Percentiles rank a stretch among this genome's conserved stretches.
These are phyloP conservation scores for Leccinum truebloodii DNA, from an alignment of 768 basidiomycete genomes.

Conservation along the genomic window DNA sequence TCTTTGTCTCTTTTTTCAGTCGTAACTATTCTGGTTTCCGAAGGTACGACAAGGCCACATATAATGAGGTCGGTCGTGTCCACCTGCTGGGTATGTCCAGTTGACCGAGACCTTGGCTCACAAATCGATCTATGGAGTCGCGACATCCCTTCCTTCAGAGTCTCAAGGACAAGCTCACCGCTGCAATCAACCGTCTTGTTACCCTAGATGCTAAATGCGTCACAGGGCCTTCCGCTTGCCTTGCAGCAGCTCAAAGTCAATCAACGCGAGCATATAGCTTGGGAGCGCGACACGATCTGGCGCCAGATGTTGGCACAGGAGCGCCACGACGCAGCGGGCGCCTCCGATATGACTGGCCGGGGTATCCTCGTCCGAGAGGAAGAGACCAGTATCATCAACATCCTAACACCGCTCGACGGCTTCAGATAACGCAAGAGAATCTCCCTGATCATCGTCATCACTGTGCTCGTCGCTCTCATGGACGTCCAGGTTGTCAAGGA, in stretches of 20 bases:
- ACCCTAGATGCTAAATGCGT: constrained; percentile 86
- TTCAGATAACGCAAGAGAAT: constrained; percentile 60
- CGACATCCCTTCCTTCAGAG: constrained; percentile 61
- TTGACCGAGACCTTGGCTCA: constrained; percentile 48
- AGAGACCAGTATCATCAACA: constrained; percentile 38
- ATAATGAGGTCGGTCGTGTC: constrained; percentile 57
- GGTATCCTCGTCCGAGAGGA: too few species aligned
- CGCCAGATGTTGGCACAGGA: too few species aligned
- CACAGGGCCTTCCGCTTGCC: constrained; percentile 47
- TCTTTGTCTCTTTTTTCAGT: constrained; percentile 74
- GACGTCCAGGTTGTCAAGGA: constrained; percentile 56
- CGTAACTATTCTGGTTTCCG: constrained; percentile 93
- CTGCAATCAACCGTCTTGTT: constrained; percentile 57
- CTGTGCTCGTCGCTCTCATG: constrained; percentile 44
- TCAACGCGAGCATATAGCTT: too few species aligned
- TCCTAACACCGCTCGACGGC: constrained; percentile 66
- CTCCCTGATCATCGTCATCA: constrained; percentile 52
- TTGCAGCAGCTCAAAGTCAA: too few species aligned
- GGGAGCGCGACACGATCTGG: too few species aligned
- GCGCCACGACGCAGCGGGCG: too few species aligned
- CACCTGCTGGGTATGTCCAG: background rate
- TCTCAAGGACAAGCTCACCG: constrained; percentile 63
- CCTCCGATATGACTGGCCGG: constrained; percentile 38
- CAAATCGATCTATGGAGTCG: too few species aligned
- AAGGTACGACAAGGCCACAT: constrained; percentile 53